A percentile compares a stretch with the other conserved stretches of the same genome.
phyloP scores from a whole-genome alignment of 768 basidiomycete genomes.

The Termitomyces sp. region DNA sequence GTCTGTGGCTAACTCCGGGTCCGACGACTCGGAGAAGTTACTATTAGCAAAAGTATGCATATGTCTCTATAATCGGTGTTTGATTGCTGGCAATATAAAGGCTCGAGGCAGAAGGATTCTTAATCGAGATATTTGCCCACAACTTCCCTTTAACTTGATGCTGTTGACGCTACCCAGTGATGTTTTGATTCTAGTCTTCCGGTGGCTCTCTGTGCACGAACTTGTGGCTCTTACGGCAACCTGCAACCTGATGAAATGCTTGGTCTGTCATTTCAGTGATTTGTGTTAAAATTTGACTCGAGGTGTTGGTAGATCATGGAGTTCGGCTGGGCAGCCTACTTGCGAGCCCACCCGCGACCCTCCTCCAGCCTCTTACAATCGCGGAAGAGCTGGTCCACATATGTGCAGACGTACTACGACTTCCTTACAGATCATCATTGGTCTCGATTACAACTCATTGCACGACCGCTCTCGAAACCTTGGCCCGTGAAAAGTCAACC shows the following conservation, averaged over 20 bases:
- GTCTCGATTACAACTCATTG: constrained; percentile 48
- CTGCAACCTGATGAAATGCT: constrained; percentile 31
- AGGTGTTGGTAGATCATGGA: constrained; percentile 48
- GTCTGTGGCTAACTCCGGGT: neutral
- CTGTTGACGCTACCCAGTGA: constrained; percentile 46
- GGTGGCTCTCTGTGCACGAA: constrained; percentile 39
- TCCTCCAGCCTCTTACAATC: constrained; percentile 49
- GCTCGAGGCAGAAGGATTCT: neutral
- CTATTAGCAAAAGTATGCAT: neutral
- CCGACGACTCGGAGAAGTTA: neutral
- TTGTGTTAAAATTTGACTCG: constrained; percentile 1
- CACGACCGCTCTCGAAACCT: constrained; percentile 57
- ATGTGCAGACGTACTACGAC: constrained; percentile 46
- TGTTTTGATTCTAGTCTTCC: constrained; percentile 51
- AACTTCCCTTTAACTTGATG: constrained; percentile 14
- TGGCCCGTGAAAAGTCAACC: constrained; percentile 61
- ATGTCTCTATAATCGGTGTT: neutral
- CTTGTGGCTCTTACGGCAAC: constrained; percentile 38
- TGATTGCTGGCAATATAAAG: constrained; percentile 1
- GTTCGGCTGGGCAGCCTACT: constrained; percentile 57
- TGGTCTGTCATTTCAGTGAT: constrained; percentile 37
- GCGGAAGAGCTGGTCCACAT: constrained; percentile 40
- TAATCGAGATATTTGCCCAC: neutral
- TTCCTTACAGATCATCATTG: constrained; percentile 52
- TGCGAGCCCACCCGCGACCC: constrained; percentile 47